These are phyloP conservation scores for Kwoniella dendrophila DNA, from an alignment of 768 basidiomycete genomes.

Conservation along the genomic window DNA sequence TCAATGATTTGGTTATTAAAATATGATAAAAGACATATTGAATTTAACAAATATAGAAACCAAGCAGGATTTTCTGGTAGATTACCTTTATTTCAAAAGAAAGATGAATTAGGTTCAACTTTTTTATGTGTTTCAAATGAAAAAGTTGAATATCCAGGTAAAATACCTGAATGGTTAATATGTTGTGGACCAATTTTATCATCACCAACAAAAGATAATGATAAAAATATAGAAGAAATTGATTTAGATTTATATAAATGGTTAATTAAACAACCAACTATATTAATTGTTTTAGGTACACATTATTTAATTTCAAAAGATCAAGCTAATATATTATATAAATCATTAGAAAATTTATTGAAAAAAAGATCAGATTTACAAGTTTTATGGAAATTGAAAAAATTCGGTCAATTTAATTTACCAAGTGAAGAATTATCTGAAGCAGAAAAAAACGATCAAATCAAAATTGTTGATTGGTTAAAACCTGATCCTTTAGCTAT, in stretches of 20 bases:
- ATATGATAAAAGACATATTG: conserved; percentile 11
- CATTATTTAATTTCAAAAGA: conserved; percentile 15
- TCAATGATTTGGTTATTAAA: conserved; percentile 5
- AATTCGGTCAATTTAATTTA: conserved; percentile 19
- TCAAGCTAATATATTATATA: conserved; percentile 17
- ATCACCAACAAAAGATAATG: background rate
- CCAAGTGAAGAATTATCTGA: background rate
- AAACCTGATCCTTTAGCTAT: conserved; percentile 27
- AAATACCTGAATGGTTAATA: conserved; percentile 17
- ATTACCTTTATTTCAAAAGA: conserved; percentile 7
- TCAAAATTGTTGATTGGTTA: conserved; percentile 33
- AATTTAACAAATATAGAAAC: conserved; percentile 23
- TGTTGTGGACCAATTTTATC: conserved; percentile 34
- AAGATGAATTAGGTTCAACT: background rate
- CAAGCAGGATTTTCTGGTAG: conserved; percentile 26
- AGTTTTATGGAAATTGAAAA: conserved; percentile 29
- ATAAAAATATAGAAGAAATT: background rate
- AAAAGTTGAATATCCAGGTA: conserved; percentile 25
- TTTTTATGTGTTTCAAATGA: conserved; percentile 24
- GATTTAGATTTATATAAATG: conserved; percentile 26
- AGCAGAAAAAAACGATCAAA: conserved; percentile 8
- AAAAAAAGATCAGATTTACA: conserved; percentile 25
- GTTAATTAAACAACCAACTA: conserved; percentile 14
- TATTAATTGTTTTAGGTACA: conserved; percentile 30
- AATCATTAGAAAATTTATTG: conserved; percentile 16